Conservation (phyloP, 1,139 yeast genomes). For the Taphrina betulina region DNA sequence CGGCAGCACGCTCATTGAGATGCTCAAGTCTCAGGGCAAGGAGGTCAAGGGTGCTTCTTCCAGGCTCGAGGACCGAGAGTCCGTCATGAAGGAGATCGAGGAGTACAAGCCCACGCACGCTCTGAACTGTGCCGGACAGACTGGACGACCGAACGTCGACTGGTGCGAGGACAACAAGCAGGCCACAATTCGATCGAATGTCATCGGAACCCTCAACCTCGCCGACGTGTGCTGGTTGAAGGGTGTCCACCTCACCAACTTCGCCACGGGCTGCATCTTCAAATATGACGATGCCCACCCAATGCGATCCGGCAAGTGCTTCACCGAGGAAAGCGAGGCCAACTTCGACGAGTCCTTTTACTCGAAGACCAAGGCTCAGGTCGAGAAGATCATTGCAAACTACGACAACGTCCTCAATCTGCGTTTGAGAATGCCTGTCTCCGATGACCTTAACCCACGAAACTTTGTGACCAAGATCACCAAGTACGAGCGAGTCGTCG, state of each 20-base stretch:
- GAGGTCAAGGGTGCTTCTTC: constrained; percentile 27
- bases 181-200: constrained; percentile 38
- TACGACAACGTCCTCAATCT: constrained; percentile 31
- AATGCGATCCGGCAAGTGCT: constrained; percentile 30
- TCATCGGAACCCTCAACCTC: constrained; percentile 61
- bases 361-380: constrained; percentile 28
- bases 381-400: constrained; percentile 28
- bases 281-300: constrained; percentile 32
- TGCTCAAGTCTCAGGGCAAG: constrained; percentile 32
- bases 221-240: constrained; percentile 43
- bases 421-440: constrained; percentile 31
- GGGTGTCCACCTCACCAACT: constrained; percentile 32
- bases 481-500: constrained; percentile 30
- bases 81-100: constrained; percentile 26
- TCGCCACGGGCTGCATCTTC: constrained; percentile 32
- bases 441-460: constrained; percentile 31
- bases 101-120: constrained; percentile 31
- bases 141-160: constrained; percentile 32
- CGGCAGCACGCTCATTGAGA: constrained; percentile 26
- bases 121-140: constrained; percentile 31
- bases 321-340: constrained; percentile 29
- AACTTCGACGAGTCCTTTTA: constrained; percentile 32
- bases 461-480: constrained; percentile 32
- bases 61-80: constrained; percentile 27
- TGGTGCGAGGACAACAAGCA: constrained; percentile 33